Percentiles rank a stretch among this genome's conserved stretches.
phyloP scores from a whole-genome alignment of 179 eudicot genomes.

The Patellifolia procumbens region DNA sequence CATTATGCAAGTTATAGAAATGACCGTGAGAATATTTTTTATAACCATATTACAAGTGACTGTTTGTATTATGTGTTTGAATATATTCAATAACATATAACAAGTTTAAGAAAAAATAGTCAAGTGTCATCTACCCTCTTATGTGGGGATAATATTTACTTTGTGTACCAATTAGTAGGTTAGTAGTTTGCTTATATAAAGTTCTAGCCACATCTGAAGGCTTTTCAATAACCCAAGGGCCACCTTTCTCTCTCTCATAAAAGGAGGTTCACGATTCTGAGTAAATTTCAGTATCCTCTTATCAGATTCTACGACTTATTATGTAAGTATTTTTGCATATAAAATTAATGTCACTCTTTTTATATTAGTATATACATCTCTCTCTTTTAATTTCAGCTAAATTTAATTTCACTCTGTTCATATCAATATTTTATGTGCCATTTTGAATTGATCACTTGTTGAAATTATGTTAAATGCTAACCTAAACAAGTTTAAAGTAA shows the following conservation, averaged over 20 bases:
- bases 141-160: neutral
- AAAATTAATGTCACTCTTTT: neutral
- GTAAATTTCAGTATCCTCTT: neutral
- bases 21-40: neutral
- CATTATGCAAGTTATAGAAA: neutral
- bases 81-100: neutral
- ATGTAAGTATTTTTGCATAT: too few relatives aligned
- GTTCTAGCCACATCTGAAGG: neutral
- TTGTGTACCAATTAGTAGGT: neutral
- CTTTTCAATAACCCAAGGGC: slow-evolving; percentile 19
- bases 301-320: neutral
- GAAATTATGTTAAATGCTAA: too few relatives aligned
- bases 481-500: too few relatives aligned
- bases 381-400: too few relatives aligned
- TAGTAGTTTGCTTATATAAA: too few relatives aligned
- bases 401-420: too few relatives aligned
- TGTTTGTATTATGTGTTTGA: neutral
- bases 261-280: neutral
- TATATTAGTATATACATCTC: too few relatives aligned
- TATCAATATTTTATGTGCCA: too few relatives aligned
- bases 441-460: too few relatives aligned
- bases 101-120: neutral
- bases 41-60: neutral
- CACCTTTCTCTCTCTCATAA: neutral
- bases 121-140: neutral